phyloP scores from a whole-genome alignment of 345 rosid genomes.

The Punica granatum region DNA sequence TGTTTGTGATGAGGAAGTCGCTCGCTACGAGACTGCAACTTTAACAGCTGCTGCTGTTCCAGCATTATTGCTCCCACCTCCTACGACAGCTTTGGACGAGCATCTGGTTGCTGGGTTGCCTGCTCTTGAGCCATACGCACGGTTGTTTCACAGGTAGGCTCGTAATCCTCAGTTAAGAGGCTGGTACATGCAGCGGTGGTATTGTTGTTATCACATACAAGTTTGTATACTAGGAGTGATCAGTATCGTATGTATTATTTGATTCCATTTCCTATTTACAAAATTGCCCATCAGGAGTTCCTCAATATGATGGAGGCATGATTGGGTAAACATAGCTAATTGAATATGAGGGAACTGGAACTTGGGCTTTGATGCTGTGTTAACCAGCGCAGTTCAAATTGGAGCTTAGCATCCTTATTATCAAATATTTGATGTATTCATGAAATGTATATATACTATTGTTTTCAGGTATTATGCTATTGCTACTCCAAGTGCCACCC shows the following conservation, averaged over 20 bases:
- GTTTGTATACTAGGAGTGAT: neutral
- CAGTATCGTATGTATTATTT: neutral
- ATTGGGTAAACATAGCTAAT: neutral
- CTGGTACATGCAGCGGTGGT: neutral
- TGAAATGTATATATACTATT: conserved; percentile 4
- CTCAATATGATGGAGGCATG: neutral
- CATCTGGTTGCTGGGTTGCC: conserved; percentile 98
- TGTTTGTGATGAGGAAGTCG: conserved; percentile 96
- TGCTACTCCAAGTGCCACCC: conserved; percentile 99
- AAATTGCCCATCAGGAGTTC: too few relatives aligned
- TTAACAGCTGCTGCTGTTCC: conserved; percentile 95
- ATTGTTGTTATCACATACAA: neutral
- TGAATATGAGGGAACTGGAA: neutral
- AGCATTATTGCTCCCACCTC: conserved; percentile 96
- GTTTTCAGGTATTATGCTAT: conserved; percentile 75
- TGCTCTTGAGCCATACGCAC: conserved; percentile 96
- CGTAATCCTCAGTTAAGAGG: conserved; percentile 3
- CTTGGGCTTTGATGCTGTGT: neutral
- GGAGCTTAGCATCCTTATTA: neutral
- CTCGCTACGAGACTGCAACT: conserved; percentile 90
- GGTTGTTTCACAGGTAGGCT: conserved; percentile 80
- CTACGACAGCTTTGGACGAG: conserved; percentile 90
- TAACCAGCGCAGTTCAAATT: neutral
- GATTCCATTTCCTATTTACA: too few relatives aligned
- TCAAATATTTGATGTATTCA: conserved; percentile 8